A percentile compares a stretch with the other conserved stretches of the same genome.
phyloP scores from a whole-genome alignment of 1,284 basidiomycete genomes.

The Ustilago loliicola region DNA sequence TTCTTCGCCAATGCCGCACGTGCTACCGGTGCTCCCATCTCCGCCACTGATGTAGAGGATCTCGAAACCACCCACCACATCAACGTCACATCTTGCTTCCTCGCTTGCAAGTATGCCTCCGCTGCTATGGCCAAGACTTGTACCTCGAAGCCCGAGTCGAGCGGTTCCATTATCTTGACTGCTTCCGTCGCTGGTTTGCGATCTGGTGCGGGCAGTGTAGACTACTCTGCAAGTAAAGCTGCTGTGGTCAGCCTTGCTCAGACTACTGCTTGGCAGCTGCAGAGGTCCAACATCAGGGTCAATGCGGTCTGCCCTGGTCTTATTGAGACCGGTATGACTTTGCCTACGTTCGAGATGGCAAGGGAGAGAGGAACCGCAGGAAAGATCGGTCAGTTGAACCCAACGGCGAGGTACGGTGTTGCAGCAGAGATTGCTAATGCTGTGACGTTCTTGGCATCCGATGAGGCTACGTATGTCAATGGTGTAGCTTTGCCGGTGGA shows the following conservation, averaged over 20 bases:
- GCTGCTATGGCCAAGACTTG: slow-evolving; percentile 80
- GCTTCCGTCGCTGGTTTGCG: slow-evolving; percentile 91
- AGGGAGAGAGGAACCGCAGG: slow-evolving; percentile 78
- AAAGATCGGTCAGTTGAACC: slow-evolving; percentile 89
- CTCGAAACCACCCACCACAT: slow-evolving; percentile 84
- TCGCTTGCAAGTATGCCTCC: slow-evolving; percentile 89
- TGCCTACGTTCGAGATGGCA: slow-evolving; percentile 80
- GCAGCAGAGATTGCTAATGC: slow-evolving; percentile 78
- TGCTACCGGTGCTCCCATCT: slow-evolving; percentile 73
- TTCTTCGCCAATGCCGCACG: slow-evolving; percentile 85
- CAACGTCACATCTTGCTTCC: slow-evolving; percentile 88
- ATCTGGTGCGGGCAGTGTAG: slow-evolving; percentile 85
- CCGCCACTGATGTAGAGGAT: slow-evolving; percentile 76
- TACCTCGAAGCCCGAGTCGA: slow-evolving; percentile 75
- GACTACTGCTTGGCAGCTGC: slow-evolving; percentile 83
- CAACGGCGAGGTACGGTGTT: slow-evolving; percentile 78
- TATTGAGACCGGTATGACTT: slow-evolving; percentile 90
- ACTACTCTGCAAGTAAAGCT: slow-evolving; percentile 76
- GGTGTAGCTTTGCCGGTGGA: slow-evolving; percentile 89
- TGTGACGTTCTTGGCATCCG: slow-evolving; percentile 87
- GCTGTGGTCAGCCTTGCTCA: slow-evolving; percentile 82
- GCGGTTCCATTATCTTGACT: slow-evolving; percentile 89
- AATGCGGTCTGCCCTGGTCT: slow-evolving; percentile 92
- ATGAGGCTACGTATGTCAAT: slow-evolving; percentile 88
- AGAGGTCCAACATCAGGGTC: slow-evolving; percentile 84